These are phyloP conservation scores for Inga laurina DNA, from an alignment of 306 rosid genomes.

Conservation along the genomic window DNA sequence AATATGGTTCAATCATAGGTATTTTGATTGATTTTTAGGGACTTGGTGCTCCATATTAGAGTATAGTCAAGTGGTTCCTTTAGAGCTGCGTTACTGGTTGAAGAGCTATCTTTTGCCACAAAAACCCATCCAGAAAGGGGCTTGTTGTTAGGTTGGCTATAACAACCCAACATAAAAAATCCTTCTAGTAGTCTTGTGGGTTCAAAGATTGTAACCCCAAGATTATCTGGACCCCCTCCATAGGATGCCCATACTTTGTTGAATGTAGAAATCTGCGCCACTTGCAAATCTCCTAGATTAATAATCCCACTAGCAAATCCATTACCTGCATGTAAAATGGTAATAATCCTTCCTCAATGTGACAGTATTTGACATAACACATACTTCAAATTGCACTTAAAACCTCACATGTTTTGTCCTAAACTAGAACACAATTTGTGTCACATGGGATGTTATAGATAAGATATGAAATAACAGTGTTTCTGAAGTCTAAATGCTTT, in stretches of 20 bases:
- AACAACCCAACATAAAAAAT: slow-evolving; percentile 49
- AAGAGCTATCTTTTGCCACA: slow-evolving; percentile 37
- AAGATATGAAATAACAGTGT: neutral
- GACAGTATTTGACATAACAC: no score
- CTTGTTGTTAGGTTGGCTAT: slow-evolving; percentile 55
- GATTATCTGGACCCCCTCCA: neutral
- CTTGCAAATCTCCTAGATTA: neutral
- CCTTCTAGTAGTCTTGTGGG: slow-evolving; percentile 51
- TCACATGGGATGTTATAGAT: neutral
- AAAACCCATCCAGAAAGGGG: slow-evolving; percentile 51
- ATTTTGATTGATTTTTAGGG: slow-evolving; percentile 40
- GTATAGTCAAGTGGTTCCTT: slow-evolving; percentile 51
- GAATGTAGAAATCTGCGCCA: neutral
- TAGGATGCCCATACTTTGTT: neutral
- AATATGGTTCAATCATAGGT: slow-evolving; percentile 44
- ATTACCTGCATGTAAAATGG: slow-evolving; percentile 11
- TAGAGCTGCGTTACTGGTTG: slow-evolving; percentile 10
- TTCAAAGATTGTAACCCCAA: slow-evolving; percentile 59
- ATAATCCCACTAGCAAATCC: slow-evolving; percentile 33
- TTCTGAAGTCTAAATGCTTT: neutral
- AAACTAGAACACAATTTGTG: no score
- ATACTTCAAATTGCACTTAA: no score
- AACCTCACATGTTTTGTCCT: no score
- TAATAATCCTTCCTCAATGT: neutral
- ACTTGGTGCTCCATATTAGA: slow-evolving; percentile 55